Base-by-base conservation (phyloP, 257 asterid genomes). In the Solanum megistacrolobum region DNA sequence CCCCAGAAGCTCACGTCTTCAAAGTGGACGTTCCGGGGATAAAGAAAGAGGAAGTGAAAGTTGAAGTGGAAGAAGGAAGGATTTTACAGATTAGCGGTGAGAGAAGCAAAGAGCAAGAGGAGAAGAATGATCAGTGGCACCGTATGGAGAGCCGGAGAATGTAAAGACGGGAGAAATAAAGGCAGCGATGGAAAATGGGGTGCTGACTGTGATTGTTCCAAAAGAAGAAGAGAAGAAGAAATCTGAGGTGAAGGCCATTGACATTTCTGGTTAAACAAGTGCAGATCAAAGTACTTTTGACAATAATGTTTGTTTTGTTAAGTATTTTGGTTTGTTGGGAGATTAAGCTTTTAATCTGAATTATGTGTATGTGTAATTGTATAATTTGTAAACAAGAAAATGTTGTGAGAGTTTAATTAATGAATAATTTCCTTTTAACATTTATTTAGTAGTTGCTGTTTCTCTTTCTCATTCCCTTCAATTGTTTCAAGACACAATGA, bases 61-160 rank as follows among this genome's bases (percentile, higher is more conserved):
- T 55, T 0, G 66, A 55, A 55, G 66, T 55, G 0, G 66, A 55
- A 55, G 0, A 55, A 55, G 66, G 25, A 20, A 20, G 12, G 2
- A 58, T 58, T 3, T 58, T 58, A 58, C 90, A 88, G 65, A 88
- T 89, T 14, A 79, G 87, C 4, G 90, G 91, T 3, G 91, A 89
- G 89, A 85, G 88, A 87, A 89, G 83, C 87, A 69, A 89, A 1
- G 91, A 89, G 48, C 12, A 85, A 21, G 91, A 89, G 46, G 91
- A 89, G 43, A 87, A 79, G 86, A 58, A 72, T n/a, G 91, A 88
- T 18, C 86, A 68, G 74, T 89, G 90, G 91, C 91, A 86, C 43
- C 85, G 91, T 1, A n/a, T 86, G 48, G 91, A 89, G 86, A 52
- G 89, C 90, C 91, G 35, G 87, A 89, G 52, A 85, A 87, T 58